phyloP scores from a whole-genome alignment of 108 stramenopile species.

The Nannochloropsis salina region DNA sequence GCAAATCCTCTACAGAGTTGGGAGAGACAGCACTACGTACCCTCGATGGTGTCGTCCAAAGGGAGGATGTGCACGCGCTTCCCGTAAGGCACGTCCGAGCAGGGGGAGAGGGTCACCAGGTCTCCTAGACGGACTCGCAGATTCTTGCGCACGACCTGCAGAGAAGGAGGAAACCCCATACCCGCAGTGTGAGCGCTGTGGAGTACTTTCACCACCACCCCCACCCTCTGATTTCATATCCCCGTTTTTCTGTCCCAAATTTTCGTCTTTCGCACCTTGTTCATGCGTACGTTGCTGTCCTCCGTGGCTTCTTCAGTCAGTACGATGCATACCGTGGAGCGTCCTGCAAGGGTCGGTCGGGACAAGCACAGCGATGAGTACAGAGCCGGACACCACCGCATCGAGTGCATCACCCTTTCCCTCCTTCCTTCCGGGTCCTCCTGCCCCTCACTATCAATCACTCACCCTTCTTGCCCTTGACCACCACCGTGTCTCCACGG shows the following conservation, averaged over 20 bases:
- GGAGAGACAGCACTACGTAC: conserved; percentile 41
- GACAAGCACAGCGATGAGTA: not conserved
- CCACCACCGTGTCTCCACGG: conserved; percentile 94
- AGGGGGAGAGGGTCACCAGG: conserved; percentile 84
- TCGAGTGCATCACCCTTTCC: not conserved
- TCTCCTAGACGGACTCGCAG: conserved; percentile 90
- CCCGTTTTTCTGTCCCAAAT: not conserved
- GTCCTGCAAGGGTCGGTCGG: not conserved
- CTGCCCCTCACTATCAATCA: not conserved
- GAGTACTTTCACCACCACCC: not conserved
- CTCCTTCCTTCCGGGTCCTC: not conserved
- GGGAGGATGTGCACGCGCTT: conserved; percentile 97
- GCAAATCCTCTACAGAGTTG: too few species aligned
- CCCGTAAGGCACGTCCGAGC: conserved; percentile 96
- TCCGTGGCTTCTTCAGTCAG: conserved; percentile 93
- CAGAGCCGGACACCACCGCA: not conserved
- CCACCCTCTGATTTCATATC: not conserved
- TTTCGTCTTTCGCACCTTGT: conserved; percentile 63
- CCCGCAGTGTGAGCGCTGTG: not conserved
- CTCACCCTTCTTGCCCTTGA: conserved; percentile 96
- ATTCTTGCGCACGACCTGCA: conserved; percentile 93
- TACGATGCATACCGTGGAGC: conserved; percentile 97
- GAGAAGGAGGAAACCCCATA: not conserved
- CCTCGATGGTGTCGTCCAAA: conserved; percentile 97
- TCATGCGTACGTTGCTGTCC: conserved; percentile 92